These are phyloP conservation scores for Xylariales sp. DNA, from an alignment of 2,329 filamentous ascomycete species.

Conservation along the genomic window DNA sequence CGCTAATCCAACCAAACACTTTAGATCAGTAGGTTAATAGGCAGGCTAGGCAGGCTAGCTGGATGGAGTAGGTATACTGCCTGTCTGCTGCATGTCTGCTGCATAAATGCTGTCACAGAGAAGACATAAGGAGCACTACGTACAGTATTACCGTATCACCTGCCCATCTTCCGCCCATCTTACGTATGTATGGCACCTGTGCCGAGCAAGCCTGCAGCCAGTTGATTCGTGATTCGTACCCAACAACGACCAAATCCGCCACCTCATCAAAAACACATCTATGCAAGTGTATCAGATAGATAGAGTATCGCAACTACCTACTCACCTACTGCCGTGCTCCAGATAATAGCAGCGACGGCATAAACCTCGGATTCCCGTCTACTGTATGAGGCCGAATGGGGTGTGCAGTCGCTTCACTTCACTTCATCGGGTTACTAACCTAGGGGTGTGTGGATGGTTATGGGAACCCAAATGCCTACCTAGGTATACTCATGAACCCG, in stretches of 20 bases:
- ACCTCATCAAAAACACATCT: slow-evolving; percentile 4
- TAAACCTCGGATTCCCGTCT: neutral
- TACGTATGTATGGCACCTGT: neutral
- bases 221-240: neutral
- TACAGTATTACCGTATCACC: slow-evolving; percentile 11
- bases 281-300: slow-evolving; percentile 9
- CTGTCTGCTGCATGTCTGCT: neutral
- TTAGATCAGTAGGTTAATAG: too few species aligned
- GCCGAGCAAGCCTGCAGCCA: slow-evolving; percentile 4
- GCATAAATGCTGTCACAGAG: slow-evolving; percentile 1
- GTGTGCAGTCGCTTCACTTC: neutral
- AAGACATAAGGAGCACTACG: too few species aligned
- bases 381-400: neutral
- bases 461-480: neutral
- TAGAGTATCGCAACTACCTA: too few species aligned
- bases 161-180: neutral
- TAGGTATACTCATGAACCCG: neutral
- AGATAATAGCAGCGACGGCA: neutral
- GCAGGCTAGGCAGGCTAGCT: neutral
- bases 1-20: too few species aligned
- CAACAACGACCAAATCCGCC: slow-evolving; percentile 1
- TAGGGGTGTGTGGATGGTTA: too few species aligned
- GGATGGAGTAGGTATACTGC: neutral
- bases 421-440: too few species aligned
- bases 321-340: neutral